Evolutionary conservation across 768 basidiomycete genomes (phyloP), one percentile per base, ranked within the genome.

Genomic region (Termitomyces sp.): DNA sequence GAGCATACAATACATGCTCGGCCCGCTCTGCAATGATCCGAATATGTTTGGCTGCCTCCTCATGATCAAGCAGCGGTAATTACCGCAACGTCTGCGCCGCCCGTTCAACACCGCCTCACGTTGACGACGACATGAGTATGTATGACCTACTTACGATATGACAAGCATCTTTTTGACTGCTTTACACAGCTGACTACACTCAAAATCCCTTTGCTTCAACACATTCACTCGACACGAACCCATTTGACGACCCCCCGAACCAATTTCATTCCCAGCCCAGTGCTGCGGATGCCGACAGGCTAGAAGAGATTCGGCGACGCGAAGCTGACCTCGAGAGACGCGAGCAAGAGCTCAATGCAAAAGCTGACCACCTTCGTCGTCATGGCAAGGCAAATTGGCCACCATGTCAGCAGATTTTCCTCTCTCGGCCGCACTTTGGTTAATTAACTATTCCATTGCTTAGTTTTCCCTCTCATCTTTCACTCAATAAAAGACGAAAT

Each of bases 311-410:
- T 9, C 83, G 81, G 45, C 81, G 81, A 60, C 79, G 96, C 43
- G 95, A 98, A 73, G 79, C 77, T 53, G 94, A 95, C 62, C 79
- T 98, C 31, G 85, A 86, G 66, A 77, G 85, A 59, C 78, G 95
- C 63, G 93, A 95, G 67, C 73, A 80, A 45, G 91, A 93, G 63
- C 78, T 93, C 58, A 80, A 75, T 61, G 76, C 82, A 63, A 87
- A 83, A 67, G 79, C 86, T 21, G 86, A 91, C 47, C 76, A 86
- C 62, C 80, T 92, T 52, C 77, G 87, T 63, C 80, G 71, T 49
- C 85, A 90, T 66, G 93, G 92, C 37, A 83, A 85, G 62, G 95
- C 91, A 69, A 99, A 99, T 73, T 99, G 91, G 87, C 96, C 96
- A 34, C 85, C 85, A 14, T 95, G 94, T 90, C 64, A 68, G 90